phyloP scores from a whole-genome alignment of 305 asterid species.

The Solanum aculeatissimum region DNA sequence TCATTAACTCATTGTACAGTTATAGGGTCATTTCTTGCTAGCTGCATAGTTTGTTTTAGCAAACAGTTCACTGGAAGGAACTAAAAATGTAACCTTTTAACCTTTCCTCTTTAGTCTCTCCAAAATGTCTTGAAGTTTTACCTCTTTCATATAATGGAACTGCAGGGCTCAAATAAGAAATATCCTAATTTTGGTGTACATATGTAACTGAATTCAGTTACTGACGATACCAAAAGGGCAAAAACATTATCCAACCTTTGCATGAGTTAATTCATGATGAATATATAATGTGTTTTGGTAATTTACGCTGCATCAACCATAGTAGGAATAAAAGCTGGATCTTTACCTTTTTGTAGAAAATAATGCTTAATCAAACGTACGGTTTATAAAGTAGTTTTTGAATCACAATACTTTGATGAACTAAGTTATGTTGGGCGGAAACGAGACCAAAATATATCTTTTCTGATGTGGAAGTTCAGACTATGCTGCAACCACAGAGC shows the following conservation, averaged over 20 bases:
- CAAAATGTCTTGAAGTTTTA: background rate
- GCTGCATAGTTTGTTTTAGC: background rate
- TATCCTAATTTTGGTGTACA: background rate
- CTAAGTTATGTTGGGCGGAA: too few species aligned
- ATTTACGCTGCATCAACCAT: background rate
- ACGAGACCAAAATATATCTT: too few species aligned
- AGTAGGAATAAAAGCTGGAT: background rate
- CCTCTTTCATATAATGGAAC: background rate
- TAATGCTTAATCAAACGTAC: background rate
- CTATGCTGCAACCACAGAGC: too few species aligned
- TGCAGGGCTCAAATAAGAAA: background rate
- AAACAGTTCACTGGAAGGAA: background rate
- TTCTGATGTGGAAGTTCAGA: too few species aligned
- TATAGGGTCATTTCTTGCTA: background rate
- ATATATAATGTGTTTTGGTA: background rate
- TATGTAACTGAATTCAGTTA: background rate
- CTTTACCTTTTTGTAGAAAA: background rate
- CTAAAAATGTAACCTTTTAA: background rate
- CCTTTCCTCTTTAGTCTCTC: background rate
- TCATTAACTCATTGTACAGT: background rate
- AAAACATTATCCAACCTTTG: background rate
- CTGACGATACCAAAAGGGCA: background rate
- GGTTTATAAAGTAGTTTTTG: background rate
- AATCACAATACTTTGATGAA: background rate
- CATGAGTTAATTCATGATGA: background rate